These are phyloP conservation scores for Talaromyces sp. DNA, from an alignment of 2,329 filamentous ascomycete species.

Conservation along the genomic window DNA sequence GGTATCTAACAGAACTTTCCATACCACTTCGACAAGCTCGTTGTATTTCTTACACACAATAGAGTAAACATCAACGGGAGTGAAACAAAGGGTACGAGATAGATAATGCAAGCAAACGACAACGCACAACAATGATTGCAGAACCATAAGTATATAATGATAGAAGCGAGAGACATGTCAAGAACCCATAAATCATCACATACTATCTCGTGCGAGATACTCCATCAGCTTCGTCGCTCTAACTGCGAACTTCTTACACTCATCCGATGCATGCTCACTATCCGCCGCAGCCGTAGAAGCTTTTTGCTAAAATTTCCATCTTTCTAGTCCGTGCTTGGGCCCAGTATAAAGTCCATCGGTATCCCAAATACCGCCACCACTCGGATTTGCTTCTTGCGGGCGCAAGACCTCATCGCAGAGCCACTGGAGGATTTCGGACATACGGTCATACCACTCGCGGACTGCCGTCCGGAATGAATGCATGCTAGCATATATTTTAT, in stretches of 20 bases:
- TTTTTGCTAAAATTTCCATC: constrained; percentile 19
- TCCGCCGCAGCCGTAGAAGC: constrained; percentile 14
- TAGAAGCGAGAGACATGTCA: neutral
- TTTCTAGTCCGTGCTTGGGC: constrained; percentile 5
- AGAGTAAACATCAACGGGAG: too few relatives aligned
- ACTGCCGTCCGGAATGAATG: neutral
- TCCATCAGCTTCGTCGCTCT: constrained; percentile 13
- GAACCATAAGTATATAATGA: neutral
- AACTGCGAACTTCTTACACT: neutral
- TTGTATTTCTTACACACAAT: too few relatives aligned
- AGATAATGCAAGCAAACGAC: too few relatives aligned
- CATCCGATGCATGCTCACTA: neutral
- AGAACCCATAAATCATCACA: neutral
- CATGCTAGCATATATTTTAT: neutral
- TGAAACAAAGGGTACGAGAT: too few relatives aligned
- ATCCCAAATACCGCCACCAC: neutral
- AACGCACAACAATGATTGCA: too few relatives aligned
- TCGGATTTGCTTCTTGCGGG: neutral
- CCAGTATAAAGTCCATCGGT: constrained; percentile 10
- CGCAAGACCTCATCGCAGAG: constrained; percentile 11
- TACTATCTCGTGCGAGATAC: constrained; percentile 1
- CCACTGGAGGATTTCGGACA: constrained; percentile 1
- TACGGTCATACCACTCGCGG: neutral
- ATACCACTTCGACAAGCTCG: too few relatives aligned
- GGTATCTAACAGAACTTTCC: too few relatives aligned